These are phyloP conservation scores for Candida ipomoeae DNA, from an alignment of 805 yeast species.

Conservation along the genomic window DNA sequence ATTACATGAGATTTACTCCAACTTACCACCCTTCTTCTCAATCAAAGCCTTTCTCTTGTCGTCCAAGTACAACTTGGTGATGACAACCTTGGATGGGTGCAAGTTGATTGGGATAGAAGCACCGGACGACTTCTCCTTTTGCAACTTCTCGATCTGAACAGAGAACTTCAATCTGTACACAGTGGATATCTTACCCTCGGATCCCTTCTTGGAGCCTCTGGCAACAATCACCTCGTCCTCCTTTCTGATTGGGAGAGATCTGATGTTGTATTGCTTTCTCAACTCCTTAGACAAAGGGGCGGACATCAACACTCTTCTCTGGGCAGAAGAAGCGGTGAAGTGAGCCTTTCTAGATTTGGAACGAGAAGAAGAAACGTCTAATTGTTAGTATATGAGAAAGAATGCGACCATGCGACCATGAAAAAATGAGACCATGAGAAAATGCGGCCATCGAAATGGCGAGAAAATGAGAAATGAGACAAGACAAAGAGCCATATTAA, in stretches of 20 bases:
- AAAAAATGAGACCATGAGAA: neutral
- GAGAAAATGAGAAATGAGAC: too few species aligned
- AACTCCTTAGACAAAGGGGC: slow-evolving; percentile 99
- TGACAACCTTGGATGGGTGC: slow-evolving; percentile 98
- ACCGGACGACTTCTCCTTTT: slow-evolving; percentile 97
- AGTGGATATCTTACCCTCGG: slow-evolving; percentile 95
- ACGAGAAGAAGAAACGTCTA: slow-evolving; percentile 99
- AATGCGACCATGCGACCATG: too few species aligned
- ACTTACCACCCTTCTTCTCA: slow-evolving; percentile 96
- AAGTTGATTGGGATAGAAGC: slow-evolving; percentile 95
- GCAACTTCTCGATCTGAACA: slow-evolving; percentile 93
- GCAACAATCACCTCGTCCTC: slow-evolving; percentile 93
- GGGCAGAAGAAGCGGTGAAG: slow-evolving; percentile 96
- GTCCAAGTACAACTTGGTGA: slow-evolving; percentile 97
- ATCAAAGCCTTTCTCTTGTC: slow-evolving; percentile 98
- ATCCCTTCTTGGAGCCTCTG: slow-evolving; percentile 99
- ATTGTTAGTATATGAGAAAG: slow-evolving; percentile 28
- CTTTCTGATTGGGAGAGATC: slow-evolving; percentile 94
- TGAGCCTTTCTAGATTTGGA: slow-evolving; percentile 99
- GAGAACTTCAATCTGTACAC: slow-evolving; percentile 99
- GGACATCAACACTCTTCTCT: slow-evolving; percentile 90
- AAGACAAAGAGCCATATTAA: too few species aligned
- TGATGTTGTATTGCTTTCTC: slow-evolving; percentile 94
- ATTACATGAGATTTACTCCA: slow-evolving; percentile 57
- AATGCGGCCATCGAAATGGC: too few species aligned